Base-by-base conservation (phyloP, 2,329 filamentous ascomycete genomes). In the Nakataea oryzae region DNA sequence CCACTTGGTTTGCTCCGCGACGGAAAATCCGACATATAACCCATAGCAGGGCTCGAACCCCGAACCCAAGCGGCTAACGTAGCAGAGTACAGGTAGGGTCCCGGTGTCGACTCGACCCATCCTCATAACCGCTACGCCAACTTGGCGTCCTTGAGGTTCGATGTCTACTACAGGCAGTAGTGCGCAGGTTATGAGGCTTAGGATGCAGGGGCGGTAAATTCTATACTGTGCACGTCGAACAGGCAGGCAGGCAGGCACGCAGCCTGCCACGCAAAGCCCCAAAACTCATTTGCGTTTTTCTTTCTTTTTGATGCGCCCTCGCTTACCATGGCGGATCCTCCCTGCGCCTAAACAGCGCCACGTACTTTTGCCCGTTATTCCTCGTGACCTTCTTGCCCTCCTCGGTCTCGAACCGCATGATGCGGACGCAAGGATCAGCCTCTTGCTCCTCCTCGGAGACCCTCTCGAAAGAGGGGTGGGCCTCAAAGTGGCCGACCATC, bases 311-410 rank as follows among this genome's bases (percentile, higher is more conserved):
- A n/a, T n/a, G 17, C 21, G 7, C 59, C 21, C 41, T 28, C 30
- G 26, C 13, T 60, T 47, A 61, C 91, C 91, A 96, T 24, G 84
- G 81, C 9, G 91, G 92, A 77, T 96, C 88, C 70, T 89, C 86
- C 65, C 88, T 76, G 65, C 95, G 86, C 70, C 89, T 83, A 73
- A 95, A 99, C 59, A 96, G 84, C 54, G 92, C 93, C 58, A 97
- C 88, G 75, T 89, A 96, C 76, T 97, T 99, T 71, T 86, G 84
- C 0, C 95, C 95, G 55, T 90, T 86, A 75, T 97, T 96, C 71
- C 95, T 85, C 68, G 87, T 85, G 17, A 99, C 95, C 78, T 99
- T 99, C 79, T 96, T 97, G 41, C 93, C 91, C 78, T 99, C 96
- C 74, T 99, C 95, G 3, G 96, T 99, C 76, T 95, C 92, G 47